Evolutionary conservation across 768 basidiomycete species (phyloP).

Genomic region (Psilocybe azurescens): DNA sequence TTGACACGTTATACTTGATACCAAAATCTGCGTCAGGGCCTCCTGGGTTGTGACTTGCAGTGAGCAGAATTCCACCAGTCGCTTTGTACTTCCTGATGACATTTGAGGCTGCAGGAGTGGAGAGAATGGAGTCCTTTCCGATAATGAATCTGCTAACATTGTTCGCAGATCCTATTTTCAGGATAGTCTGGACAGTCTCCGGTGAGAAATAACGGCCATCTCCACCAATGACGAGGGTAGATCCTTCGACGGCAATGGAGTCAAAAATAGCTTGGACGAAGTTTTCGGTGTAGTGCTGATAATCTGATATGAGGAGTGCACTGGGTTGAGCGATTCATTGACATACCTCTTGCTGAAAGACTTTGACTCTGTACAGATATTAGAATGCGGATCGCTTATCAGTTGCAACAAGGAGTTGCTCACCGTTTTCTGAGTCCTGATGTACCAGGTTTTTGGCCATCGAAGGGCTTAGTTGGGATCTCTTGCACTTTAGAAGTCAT

Average conservation of each 20-base stretch:
- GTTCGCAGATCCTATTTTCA: slow-evolving; percentile 94
- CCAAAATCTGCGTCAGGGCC: slow-evolving; percentile 99
- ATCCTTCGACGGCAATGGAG: slow-evolving; percentile 80
- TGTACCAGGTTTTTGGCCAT: slow-evolving; percentile 97
- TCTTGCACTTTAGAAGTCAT: slow-evolving; percentile 65
- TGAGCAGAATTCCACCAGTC: slow-evolving; percentile 94
- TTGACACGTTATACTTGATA: slow-evolving; percentile 98
- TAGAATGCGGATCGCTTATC: slow-evolving; percentile 20
- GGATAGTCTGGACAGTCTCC: slow-evolving; percentile 88
- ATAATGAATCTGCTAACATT: slow-evolving; percentile 92
- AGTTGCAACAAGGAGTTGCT: slow-evolving; percentile 21
- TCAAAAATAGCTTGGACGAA: slow-evolving; percentile 94
- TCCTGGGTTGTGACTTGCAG: slow-evolving; percentile 97
- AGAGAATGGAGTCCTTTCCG: slow-evolving; percentile 90
- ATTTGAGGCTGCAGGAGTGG: slow-evolving; percentile 96
- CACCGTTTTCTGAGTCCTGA: slow-evolving; percentile 97
- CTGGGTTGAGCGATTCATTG: slow-evolving; percentile 20
- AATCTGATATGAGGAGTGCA: slow-evolving; percentile 13
- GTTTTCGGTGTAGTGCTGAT: slow-evolving; percentile 97
- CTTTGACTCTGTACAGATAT: slow-evolving; percentile 75
- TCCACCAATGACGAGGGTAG: slow-evolving; percentile 94
- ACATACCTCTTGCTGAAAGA: slow-evolving; percentile 94
- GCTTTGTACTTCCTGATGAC: slow-evolving; percentile 96
- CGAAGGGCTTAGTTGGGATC: slow-evolving; percentile 83
- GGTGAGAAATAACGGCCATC: slow-evolving; percentile 94